These are phyloP conservation scores for Coriaria nepalensis DNA, from an alignment of 306 rosid genomes.

Conservation along the genomic window DNA sequence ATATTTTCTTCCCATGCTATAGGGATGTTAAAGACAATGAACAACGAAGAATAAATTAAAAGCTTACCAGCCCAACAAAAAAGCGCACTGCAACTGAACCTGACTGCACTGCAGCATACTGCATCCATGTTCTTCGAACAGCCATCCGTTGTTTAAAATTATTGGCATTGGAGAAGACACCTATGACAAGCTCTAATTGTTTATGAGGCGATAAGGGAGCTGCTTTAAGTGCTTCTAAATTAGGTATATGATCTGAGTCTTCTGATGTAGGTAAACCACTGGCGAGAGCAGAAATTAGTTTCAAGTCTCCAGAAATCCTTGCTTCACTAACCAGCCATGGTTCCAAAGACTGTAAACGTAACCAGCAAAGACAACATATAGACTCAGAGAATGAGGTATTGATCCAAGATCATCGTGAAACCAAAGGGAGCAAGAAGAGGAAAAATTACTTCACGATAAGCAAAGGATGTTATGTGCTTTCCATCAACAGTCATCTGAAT, in stretches of 20 bases:
- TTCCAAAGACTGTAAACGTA: constrained; percentile 68
- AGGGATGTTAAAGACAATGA: constrained; percentile 12
- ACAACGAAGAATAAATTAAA: constrained; percentile 12
- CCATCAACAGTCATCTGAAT: constrained; percentile 99
- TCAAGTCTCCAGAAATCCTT: constrained; percentile 70
- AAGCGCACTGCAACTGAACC: constrained; percentile 66
- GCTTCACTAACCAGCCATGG: constrained; percentile 93
- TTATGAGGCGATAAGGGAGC: constrained; percentile 33
- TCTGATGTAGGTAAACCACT: constrained; percentile 96
- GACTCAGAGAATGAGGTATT: constrained; percentile 11
- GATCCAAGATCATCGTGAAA: constrained; percentile 10
- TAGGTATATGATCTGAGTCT: constrained; percentile 75
- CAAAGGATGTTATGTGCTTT: constrained; percentile 85
- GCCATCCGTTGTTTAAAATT: constrained; percentile 95
- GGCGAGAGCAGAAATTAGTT: constrained; percentile 70
- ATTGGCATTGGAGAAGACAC: constrained; percentile 97
- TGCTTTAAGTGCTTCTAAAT: constrained; percentile 62
- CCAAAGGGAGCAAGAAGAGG: constrained; percentile 2
- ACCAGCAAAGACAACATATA: constrained; percentile 23
- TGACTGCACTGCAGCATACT: constrained; percentile 64
- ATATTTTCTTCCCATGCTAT: background rate
- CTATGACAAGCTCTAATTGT: constrained; percentile 65
- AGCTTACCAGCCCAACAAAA: constrained; percentile 95
- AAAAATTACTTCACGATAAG: constrained; percentile 68
- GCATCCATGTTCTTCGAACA: constrained; percentile 99